Evolutionary conservation across 495 filamentous ascomycete genomes (phyloP).

Genomic region (Penicillium odoratum): DNA sequence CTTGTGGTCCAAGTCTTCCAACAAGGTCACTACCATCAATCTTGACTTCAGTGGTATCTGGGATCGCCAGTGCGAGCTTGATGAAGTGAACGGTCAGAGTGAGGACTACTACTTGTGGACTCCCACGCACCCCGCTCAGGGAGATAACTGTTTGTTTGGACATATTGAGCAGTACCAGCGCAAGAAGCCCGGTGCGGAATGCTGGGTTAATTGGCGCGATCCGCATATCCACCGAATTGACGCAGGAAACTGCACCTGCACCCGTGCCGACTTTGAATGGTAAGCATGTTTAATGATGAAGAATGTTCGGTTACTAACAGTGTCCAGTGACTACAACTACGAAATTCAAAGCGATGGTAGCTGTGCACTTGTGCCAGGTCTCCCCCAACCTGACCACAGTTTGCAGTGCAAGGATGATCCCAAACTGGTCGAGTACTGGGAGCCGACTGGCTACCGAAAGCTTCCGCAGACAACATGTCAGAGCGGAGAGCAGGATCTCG

Average conservation of each 20-base stretch:
- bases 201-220: slow-evolving; percentile 77
- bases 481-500: slow-evolving; percentile 64
- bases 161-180: slow-evolving; percentile 87
- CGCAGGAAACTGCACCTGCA: slow-evolving; percentile 74
- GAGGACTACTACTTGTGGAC: slow-evolving; percentile 83
- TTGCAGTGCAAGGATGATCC: slow-evolving; percentile 67
- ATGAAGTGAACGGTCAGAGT: slow-evolving; percentile 62
- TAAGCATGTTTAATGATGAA: slow-evolving; percentile 40
- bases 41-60: slow-evolving; percentile 83
- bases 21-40: slow-evolving; percentile 65
- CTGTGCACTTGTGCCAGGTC: slow-evolving; percentile 72
- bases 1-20: slow-evolving; percentile 66
- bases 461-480: slow-evolving; percentile 85
- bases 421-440: slow-evolving; percentile 68
- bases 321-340: slow-evolving; percentile 85
- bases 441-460: slow-evolving; percentile 84
- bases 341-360: slow-evolving; percentile 71
- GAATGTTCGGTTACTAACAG: neutral
- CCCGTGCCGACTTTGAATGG: slow-evolving; percentile 90
- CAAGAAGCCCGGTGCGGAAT: slow-evolving; percentile 70
- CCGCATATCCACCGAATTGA: slow-evolving; percentile 62
- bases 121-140: slow-evolving; percentile 73
- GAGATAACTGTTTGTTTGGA: slow-evolving; percentile 85
- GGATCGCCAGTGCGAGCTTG: slow-evolving; percentile 64
- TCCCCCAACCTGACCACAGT: slow-evolving; percentile 63